Evolutionary conservation across 169 alveolate species (phyloP).

Genomic region (Plasmodium gallinaceum): DNA sequence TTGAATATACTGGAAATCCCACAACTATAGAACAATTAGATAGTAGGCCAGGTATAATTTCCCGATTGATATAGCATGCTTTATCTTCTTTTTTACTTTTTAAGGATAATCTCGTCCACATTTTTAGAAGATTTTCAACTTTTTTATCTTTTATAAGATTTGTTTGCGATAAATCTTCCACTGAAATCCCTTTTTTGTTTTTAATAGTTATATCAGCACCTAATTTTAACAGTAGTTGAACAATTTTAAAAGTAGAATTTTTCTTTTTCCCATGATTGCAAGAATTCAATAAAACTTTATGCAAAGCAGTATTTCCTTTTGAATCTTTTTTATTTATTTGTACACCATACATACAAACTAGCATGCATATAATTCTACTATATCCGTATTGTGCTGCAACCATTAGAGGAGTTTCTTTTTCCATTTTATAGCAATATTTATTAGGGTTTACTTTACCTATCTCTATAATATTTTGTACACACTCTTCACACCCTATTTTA

Average conservation of each 20-base stretch:
- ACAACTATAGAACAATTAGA: constrained; percentile 80
- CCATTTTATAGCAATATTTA: constrained; percentile 79
- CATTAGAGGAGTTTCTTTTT: constrained; percentile 89
- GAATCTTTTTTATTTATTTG: constrained; percentile 86
- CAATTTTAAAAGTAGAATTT: constrained; percentile 28
- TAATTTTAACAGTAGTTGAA: constrained; percentile 75
- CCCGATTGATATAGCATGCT: constrained; percentile 14
- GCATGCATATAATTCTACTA: constrained; percentile 80
- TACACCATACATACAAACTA: constrained; percentile 84
- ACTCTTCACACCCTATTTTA: constrained; percentile 81
- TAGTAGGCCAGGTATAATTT: constrained; percentile 77
- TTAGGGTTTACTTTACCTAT: constrained; percentile 81
- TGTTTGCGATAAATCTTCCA: constrained; percentile 62
- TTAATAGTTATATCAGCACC: constrained; percentile 78
- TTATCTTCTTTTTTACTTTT: constrained; percentile 29
- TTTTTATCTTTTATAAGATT: constrained; percentile 56
- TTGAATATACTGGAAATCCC: constrained; percentile 38
- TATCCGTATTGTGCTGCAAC: constrained; percentile 90
- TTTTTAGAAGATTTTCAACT: constrained; percentile 59
- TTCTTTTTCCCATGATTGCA: constrained; percentile 18
- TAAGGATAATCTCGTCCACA: constrained; percentile 55
- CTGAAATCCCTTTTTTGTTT: constrained; percentile 79
- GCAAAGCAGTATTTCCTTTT: constrained; percentile 88
- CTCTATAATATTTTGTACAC: constrained; percentile 81
- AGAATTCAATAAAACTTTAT: constrained; percentile 78